A percentile compares a stretch with the other conserved stretches of the same genome.
These are phyloP conservation scores for Phytophthora melonis DNA, from an alignment of 352 stramenopile species.

Conservation along the genomic window DNA sequence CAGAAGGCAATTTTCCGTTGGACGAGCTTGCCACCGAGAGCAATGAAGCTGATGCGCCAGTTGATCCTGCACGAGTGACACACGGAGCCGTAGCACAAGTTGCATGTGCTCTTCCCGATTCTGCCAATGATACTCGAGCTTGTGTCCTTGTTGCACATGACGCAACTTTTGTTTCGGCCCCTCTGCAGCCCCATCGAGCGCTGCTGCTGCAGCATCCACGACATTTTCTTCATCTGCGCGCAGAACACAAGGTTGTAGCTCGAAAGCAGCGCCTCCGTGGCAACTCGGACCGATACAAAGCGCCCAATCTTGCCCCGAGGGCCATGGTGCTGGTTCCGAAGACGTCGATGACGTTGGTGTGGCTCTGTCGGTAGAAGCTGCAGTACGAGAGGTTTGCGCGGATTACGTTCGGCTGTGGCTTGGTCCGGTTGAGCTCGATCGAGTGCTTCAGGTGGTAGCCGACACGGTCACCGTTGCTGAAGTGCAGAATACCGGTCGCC, in stretches of 20 bases:
- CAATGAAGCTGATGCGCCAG: conserved; percentile 36
- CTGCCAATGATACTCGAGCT: conserved; percentile 18
- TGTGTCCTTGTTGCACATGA: conserved; percentile 23
- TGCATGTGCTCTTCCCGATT: conserved; percentile 26
- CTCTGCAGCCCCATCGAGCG: conserved; percentile 27
- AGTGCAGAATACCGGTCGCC: conserved; percentile 27
- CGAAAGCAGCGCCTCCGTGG: conserved; percentile 12
- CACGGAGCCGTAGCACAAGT: conserved; percentile 29
- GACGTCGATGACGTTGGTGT: conserved; percentile 47
- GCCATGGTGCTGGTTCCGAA: conserved; percentile 48
- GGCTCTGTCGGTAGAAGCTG: conserved; percentile 57
- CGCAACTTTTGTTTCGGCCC: conserved; percentile 2
- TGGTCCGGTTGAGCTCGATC: conserved; percentile 23
- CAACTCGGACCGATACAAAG: neutral
- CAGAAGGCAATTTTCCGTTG: conserved; percentile 44
- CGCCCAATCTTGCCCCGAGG: conserved; percentile 10
- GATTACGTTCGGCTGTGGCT: conserved; percentile 44
- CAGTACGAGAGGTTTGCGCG: conserved; percentile 54
- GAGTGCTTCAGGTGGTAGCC: conserved; percentile 37
- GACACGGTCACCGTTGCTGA: conserved; percentile 35
- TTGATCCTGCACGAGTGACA: conserved; percentile 32
- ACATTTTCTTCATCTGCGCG: conserved; percentile 44
- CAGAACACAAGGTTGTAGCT: conserved; percentile 37
- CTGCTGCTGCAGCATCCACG: conserved; percentile 17
- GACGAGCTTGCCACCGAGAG: conserved; percentile 14